phyloP scores from a whole-genome alignment of 2,329 filamentous ascomycete species.

The Akanthomyces muscarius region DNA sequence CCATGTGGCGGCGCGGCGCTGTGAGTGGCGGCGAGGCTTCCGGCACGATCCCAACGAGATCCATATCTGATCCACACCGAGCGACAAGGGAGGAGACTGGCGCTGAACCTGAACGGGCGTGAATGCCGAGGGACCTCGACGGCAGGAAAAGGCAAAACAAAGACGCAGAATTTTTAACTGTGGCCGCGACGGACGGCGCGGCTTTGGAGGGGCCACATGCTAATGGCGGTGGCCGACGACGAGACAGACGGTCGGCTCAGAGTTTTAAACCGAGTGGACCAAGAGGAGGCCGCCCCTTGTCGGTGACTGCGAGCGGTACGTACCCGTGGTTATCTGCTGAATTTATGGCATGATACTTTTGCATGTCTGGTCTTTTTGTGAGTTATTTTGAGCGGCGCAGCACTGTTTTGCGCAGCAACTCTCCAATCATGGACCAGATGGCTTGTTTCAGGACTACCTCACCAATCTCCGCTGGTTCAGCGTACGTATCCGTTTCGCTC shows the following conservation, averaged over 20 bases:
- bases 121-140: background rate
- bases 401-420: background rate
- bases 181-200: slow-evolving; percentile 8
- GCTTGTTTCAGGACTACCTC: background rate
- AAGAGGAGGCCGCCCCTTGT: background rate
- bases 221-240: background rate
- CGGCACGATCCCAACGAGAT: slow-evolving; percentile 18
- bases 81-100: background rate
- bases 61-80: slow-evolving; percentile 16
- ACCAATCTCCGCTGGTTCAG: background rate
- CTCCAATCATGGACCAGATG: background rate
- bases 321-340: background rate
- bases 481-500: background rate
- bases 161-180: slow-evolving; percentile 8
- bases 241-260: slow-evolving; percentile 8
- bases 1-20: slow-evolving; percentile 6
- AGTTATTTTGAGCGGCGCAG: background rate
- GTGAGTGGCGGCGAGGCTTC: slow-evolving; percentile 13
- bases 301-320: background rate
- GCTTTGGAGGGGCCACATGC: slow-evolving; percentile 4
- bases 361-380: background rate
- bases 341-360: background rate
- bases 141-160: too few species aligned
- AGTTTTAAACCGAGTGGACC: slow-evolving; percentile 18
- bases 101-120: background rate